Evolutionary conservation across 148 eudicot species (phyloP).

Genomic region (Euryodendron excelsum): DNA sequence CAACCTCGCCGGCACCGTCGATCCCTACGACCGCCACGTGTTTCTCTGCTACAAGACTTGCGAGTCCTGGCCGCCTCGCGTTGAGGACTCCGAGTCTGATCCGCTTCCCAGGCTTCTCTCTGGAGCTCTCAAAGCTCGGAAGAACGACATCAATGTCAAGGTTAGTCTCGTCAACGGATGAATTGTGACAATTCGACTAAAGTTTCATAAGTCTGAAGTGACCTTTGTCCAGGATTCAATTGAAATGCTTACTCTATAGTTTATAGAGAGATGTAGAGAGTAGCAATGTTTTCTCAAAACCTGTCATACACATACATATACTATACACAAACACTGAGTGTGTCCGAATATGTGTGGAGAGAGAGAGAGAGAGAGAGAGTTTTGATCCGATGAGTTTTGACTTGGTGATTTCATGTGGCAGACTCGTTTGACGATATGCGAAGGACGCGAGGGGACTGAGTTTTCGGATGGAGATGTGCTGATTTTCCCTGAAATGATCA

Average conservation of each 20-base stretch:
- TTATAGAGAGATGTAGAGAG: too few relatives aligned
- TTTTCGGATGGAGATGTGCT: conserved; percentile 75
- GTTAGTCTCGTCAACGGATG: conserved; percentile 15
- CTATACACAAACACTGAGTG: background rate
- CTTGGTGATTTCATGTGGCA: conserved; percentile 27
- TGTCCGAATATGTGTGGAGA: background rate
- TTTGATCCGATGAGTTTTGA: conserved; percentile 6
- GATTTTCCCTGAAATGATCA: conserved; percentile 90
- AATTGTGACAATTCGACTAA: background rate
- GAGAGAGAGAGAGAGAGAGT: background rate
- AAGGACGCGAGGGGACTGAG: conserved; percentile 47
- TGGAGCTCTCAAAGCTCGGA: conserved; percentile 57
- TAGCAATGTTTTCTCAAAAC: too few relatives aligned
- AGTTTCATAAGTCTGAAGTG: background rate
- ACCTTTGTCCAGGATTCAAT: background rate
- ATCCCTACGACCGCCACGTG: conserved; percentile 63
- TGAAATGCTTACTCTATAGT: background rate
- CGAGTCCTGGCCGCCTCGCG: conserved; percentile 61
- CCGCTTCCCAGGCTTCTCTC: conserved; percentile 64
- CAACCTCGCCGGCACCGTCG: conserved; percentile 52
- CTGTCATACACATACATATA: background rate
- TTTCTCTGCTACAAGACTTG: conserved; percentile 65
- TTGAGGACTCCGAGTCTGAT: conserved; percentile 68
- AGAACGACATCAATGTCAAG: conserved; percentile 46
- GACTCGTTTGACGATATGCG: conserved; percentile 82